Evolutionary conservation across 495 filamentous ascomycete genomes (phyloP), one percentile per base, ranked within the genome.

Genomic region (Aspergillus kassunensis): DNA sequence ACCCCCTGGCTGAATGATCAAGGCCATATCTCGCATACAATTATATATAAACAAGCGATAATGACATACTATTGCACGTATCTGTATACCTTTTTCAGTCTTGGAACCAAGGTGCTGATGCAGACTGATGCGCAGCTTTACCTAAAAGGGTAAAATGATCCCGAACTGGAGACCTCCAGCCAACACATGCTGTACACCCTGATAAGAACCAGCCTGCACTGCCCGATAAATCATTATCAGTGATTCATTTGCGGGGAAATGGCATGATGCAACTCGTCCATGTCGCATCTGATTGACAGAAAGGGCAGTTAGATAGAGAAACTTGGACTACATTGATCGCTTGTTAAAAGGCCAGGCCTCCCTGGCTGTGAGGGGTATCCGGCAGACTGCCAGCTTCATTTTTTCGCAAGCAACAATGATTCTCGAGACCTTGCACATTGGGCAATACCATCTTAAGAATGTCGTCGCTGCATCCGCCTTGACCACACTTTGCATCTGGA

Each of bases 261-360:
- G 27, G 27, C 29, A 16, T 15, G 12, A 18, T 20, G 18, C 42
- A 47, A 41, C n/a, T 37, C 8, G 10, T 44, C 2, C 15, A 33
- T 18, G 24, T 66, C 67, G 69, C 63, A 67, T 72, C 62, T 36
- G 44, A 61, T 61, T 65, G 63, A 68, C 67, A 41, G 33, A 63
- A 63, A 58, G 6, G 64, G 67, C 49, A 65, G 43, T 24, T 23
- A 13, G 27, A 12, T 24, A 27, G 10, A n/a, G 34, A 12, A 42
- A 19, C 15, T 46, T 25, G 19, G 10, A 11, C 30, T 15, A 29
- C 24, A 43, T 36, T 15, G 18, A 36, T 18, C 16, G 42, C 15
- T 44, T 15, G 42, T 29, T 53, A 45, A 44, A 40, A 47, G 25
- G 43, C 31, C 18, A n/a, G 25, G 10, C 5, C 13, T 24, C 3